phyloP scores from a whole-genome alignment of 495 filamentous ascomycete genomes.

The Penicillium soppii region DNA sequence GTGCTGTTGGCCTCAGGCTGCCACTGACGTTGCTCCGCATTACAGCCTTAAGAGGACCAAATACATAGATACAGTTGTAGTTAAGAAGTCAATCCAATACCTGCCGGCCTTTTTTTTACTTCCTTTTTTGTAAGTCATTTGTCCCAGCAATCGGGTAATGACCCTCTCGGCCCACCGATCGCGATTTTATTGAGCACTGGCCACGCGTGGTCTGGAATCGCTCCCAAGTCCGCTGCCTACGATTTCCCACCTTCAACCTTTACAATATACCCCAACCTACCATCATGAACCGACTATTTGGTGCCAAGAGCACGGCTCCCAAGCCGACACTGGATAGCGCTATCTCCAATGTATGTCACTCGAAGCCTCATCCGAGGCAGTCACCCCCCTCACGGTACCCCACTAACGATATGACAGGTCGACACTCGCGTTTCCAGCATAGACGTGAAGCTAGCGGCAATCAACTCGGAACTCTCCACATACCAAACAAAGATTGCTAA shows the following conservation, averaged over 20 bases:
- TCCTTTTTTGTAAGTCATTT: neutral
- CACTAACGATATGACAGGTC: slow-evolving; percentile 45
- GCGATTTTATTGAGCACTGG: slow-evolving; percentile 7
- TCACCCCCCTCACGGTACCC: neutral
- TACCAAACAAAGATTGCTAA: slow-evolving; percentile 87
- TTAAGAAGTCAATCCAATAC: neutral
- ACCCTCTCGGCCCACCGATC: slow-evolving; percentile 6
- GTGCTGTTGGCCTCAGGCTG: slow-evolving; percentile 5
- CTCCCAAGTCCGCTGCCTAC: neutral
- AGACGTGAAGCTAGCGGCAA: slow-evolving; percentile 90
- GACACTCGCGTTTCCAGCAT: slow-evolving; percentile 84
- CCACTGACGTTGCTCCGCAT: slow-evolving; percentile 2
- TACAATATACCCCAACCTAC: slow-evolving; percentile 6
- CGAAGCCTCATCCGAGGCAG: neutral
- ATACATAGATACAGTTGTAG: neutral
- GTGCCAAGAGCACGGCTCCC: slow-evolving; percentile 80
- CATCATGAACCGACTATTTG: slow-evolving; percentile 95
- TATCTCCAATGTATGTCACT: slow-evolving; percentile 69
- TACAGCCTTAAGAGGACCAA: neutral
- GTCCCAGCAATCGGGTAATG: slow-evolving; percentile 1
- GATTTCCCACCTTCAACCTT: slow-evolving; percentile 1
- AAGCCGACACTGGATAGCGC: slow-evolving; percentile 88
- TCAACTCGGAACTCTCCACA: slow-evolving; percentile 85
- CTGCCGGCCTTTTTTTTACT: neutral
- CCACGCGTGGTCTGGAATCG: slow-evolving; percentile 5